phyloP scores from a whole-genome alignment of 2,329 filamentous ascomycete genomes.

The Podosphaera fusca region DNA sequence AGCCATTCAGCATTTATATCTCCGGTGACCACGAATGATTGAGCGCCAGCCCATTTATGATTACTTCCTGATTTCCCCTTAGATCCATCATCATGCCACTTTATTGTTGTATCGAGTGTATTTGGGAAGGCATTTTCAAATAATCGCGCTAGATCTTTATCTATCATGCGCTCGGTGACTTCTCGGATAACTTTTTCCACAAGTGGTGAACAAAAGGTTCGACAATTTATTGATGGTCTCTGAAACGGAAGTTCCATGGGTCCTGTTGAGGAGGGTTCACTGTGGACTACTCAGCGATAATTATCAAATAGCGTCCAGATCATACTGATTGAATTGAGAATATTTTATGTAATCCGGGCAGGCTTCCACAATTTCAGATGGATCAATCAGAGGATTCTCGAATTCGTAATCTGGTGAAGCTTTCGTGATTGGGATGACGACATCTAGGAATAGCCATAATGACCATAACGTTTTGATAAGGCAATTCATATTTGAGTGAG shows the following conservation, averaged over 20 bases:
- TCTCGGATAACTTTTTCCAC: conserved; percentile 78
- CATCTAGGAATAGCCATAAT: background rate
- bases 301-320: background rate
- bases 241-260: conserved; percentile 67
- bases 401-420: background rate
- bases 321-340: conserved; percentile 13
- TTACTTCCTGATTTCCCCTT: conserved; percentile 23
- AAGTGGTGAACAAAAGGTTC: conserved; percentile 66
- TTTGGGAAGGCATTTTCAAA: conserved; percentile 92
- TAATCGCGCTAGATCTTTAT: conserved; percentile 70
- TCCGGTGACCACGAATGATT: conserved; percentile 83
- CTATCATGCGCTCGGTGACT: conserved; percentile 54
- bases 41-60: conserved; percentile 56
- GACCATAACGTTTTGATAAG: background rate
- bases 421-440: background rate
- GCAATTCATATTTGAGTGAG: background rate
- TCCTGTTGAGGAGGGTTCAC: conserved; percentile 57
- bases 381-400: background rate
- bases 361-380: conserved; percentile 7
- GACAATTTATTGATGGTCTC: conserved; percentile 55
- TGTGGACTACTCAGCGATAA: conserved; percentile 18
- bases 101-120: conserved; percentile 47
- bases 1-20: conserved; percentile 90
- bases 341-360: conserved; percentile 18
- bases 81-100: conserved; percentile 41